Conservation (phyloP, 306 rosid genomes). For the Leucaena leucocephala region DNA sequence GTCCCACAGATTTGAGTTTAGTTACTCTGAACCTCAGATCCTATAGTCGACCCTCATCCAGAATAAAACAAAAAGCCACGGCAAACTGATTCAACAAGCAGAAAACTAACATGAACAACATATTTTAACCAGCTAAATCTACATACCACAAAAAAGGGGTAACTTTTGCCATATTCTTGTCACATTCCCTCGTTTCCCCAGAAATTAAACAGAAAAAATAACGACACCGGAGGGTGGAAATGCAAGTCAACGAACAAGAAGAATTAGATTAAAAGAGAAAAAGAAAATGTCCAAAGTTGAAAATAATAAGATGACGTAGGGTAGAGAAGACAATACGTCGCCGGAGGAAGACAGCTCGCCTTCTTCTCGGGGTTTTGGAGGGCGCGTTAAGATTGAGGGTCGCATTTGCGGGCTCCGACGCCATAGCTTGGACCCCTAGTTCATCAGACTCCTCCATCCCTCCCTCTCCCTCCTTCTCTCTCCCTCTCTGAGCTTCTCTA, state of each 20-base stretch:
- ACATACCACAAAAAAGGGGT: neutral
- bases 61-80: constrained; percentile 4
- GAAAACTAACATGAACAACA: neutral
- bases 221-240: neutral
- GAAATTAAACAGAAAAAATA: constrained; percentile 14
- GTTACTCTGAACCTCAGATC: constrained; percentile 27
- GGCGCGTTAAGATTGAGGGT: constrained; percentile 32
- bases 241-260: constrained; percentile 3
- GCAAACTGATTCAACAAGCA: constrained; percentile 5
- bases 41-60: neutral
- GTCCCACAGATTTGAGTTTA: neutral
- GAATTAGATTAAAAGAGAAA: neutral
- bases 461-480: constrained; percentile 19
- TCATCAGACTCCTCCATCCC: constrained; percentile 46
- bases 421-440: constrained; percentile 31
- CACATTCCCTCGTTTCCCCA: neutral
- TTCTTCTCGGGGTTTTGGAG: constrained; percentile 68
- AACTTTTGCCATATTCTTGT: neutral
- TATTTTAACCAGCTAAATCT: neutral
- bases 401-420: constrained; percentile 26
- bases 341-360: constrained; percentile 82
- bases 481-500: neutral
- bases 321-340: constrained; percentile 46
- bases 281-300: neutral
- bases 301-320: constrained; percentile 20